Conservation (phyloP, 78 protist genomes). For the Guillardia theta region DNA sequence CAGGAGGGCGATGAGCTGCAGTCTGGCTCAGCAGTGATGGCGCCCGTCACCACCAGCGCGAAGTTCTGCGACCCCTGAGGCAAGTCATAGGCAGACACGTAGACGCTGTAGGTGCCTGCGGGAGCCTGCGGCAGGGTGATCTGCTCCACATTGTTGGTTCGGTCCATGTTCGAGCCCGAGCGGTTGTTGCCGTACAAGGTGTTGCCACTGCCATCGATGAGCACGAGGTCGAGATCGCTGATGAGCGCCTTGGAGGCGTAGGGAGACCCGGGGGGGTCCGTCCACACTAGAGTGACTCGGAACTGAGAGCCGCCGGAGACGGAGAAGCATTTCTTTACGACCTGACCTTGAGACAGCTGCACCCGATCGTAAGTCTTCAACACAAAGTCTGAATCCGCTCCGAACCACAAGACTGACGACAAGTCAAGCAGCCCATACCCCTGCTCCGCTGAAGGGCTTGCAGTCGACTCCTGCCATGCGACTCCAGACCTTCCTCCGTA, state of each 20-base stretch:
- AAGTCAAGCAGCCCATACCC: background rate
- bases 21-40: background rate
- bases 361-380: background rate
- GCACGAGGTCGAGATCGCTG: constrained; percentile 68
- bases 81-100: background rate
- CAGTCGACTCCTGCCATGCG: too few species aligned
- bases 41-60: background rate
- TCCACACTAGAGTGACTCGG: constrained; percentile 74
- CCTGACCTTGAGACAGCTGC: background rate
- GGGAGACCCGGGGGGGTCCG: constrained; percentile 66
- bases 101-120: background rate
- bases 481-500: background rate
- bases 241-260: constrained; percentile 57
- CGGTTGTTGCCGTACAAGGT: background rate
- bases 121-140: background rate
- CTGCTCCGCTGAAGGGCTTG: background rate
- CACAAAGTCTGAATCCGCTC: background rate
- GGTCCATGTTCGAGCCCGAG: background rate
- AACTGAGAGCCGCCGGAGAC: background rate
- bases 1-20: background rate
- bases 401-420: background rate
- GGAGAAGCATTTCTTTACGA: background rate
- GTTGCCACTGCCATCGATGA: constrained; percentile 4
- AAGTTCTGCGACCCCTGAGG: background rate
- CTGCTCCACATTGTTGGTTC: background rate